These are phyloP conservation scores for Candolleomyces aberdarensis DNA, from an alignment of 768 basidiomycete species.

Conservation along the genomic window DNA sequence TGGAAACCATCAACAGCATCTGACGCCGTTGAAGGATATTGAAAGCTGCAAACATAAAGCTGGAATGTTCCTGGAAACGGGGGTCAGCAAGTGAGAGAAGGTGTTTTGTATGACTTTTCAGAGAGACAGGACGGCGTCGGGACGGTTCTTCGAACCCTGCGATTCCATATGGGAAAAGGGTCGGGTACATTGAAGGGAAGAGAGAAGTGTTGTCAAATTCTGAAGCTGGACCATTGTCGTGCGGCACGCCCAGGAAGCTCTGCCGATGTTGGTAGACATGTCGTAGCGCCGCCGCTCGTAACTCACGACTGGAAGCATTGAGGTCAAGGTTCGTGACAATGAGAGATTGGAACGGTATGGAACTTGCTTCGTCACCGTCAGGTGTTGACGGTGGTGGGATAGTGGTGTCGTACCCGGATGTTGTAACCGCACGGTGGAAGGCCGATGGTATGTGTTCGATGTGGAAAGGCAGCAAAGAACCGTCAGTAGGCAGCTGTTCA, in stretches of 20 bases:
- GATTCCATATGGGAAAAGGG: constrained; percentile 39
- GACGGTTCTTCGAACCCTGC: constrained; percentile 37
- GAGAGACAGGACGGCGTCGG: constrained; percentile 14
- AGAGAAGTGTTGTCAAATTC: constrained; percentile 24
- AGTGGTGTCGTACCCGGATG: not conserved
- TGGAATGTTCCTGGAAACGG: constrained; percentile 33
- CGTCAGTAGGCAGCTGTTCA: constrained; percentile 9
- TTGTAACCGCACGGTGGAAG: not conserved
- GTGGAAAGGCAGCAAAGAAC: not conserved
- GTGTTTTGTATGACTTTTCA: constrained; percentile 32
- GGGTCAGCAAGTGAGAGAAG: constrained; percentile 26
- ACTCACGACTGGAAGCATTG: not conserved
- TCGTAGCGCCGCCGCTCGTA: not conserved
- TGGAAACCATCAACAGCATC: constrained; percentile 25
- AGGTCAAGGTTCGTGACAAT: not conserved
- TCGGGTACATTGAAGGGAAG: constrained; percentile 41
- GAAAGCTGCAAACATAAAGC: constrained; percentile 38
- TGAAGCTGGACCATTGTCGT: not conserved
- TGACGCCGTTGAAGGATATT: constrained; percentile 35
- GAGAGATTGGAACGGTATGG: not conserved
- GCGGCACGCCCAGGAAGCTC: not conserved
- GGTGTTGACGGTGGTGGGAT: not conserved
- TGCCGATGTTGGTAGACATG: not conserved
- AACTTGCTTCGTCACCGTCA: too few relatives aligned
- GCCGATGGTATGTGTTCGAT: not conserved